Base-by-base conservation (phyloP, 2,329 filamentous ascomycete genomes). In the Ploettnerulaceae sp. region DNA sequence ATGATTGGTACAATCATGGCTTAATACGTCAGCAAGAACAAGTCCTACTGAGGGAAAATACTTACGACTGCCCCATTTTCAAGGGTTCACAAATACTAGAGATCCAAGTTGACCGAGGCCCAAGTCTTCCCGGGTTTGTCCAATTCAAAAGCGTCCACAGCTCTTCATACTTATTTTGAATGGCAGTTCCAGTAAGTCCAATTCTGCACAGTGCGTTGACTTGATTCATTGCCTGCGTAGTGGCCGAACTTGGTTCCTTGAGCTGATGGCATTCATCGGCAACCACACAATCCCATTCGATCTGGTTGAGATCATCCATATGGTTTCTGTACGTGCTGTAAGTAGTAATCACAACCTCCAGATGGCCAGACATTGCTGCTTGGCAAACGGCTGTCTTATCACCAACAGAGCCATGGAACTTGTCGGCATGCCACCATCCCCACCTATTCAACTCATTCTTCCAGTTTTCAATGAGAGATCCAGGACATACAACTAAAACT, bases 91-190 rank as follows among this genome's bases (percentile, higher is more conserved):
- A 82, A 48, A 98, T 88, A 28, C 77, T 81, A 15, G 76, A 73
- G 59, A 81, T 84, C 93, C 93, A 98, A 32, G 86, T 85, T 4
- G 76, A 70, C 7, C 86, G 67, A 0, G 81, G 77, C 0, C 82
- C 81, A 53, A 85, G 75, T 36, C 75, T 68, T 0, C 89, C 91
- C 0, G 93, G 93, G 57, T 94, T 93, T 0, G 89, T 90, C 93
- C 93, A 98, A 63, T 98, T 95, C 2, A 98, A 72, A 0, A 98
- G 72, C 0, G 89, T 94, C 91, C 91, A 98, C 1, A 98, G 75
- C 65, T 98, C 93, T 62, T 96, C 89, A 64, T 98, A 98, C 56
- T 88, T 93, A 66, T 98, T 98, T 63, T 98, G 93, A 34, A 98
- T 96, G 0, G 91, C 91, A 0, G 93, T 98, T 2, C 93, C 93